Evolutionary conservation across 2,329 filamentous ascomycete genomes (phyloP), one percentile per base, ranked within the genome.

Genomic region (Didymella sp.): DNA sequence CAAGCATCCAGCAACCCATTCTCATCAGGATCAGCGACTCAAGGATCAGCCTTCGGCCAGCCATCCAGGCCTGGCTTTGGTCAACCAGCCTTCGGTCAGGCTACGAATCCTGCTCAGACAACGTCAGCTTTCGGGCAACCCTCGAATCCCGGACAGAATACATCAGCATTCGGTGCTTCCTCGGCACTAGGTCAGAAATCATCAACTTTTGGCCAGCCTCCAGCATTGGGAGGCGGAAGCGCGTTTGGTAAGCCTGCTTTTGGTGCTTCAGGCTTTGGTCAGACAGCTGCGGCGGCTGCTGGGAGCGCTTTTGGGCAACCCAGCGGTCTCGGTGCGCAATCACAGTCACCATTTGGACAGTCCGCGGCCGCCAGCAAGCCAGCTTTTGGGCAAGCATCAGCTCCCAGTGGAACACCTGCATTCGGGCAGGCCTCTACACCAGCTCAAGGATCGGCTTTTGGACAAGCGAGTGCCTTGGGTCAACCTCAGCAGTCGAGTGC

Each of bases 201-300:
- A 19, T 62, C 68, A 28, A 69, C 77, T 4, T 81, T 82, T 60
- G 79, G 79, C 19, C 70, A 80, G 52, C 66, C 78, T 1, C 66
- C 69, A n/a, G 67, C 33, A 44, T 56, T 33, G 65, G 72, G 57
- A 63, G 69, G 19, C 60, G 65, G 27, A n/a, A 38, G 63, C 40
- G 66, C 72, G 27, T 80, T 81, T 60, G 77, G 78, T 13, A 73
- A 77, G 47, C 71, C 74, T 35, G 71, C 57, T 41, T 60, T 60
- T 45, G 57, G 57, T 37, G 49, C 33, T 28, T 50, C 57, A 21
- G 58, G 66, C 30, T 81, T 82, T 63, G 79, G 79, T 5, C 76
- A 79, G 49, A 68, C 76, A 17, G 75, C 79, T 13, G 62, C 63
- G 62, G 56, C 58, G 4, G 67, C 67, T 31, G 45, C 58, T 25